phyloP scores from a whole-genome alignment of 768 basidiomycete genomes.

The Phaffia tasmanica region DNA sequence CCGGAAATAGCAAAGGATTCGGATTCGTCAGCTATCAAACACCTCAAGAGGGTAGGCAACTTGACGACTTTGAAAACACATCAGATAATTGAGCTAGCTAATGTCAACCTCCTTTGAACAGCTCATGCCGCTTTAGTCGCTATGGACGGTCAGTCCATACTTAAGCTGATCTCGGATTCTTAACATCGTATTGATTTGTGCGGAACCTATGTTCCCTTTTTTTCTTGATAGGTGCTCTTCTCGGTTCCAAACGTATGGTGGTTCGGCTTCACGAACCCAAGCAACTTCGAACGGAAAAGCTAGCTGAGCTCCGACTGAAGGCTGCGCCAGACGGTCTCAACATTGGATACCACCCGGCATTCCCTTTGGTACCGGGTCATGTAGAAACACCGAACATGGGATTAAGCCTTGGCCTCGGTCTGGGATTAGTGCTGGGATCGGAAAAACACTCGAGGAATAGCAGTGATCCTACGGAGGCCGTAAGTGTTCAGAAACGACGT shows the following conservation, averaged over 20 bases:
- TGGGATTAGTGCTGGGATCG: too few relatives aligned
- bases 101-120: slow-evolving; percentile 33
- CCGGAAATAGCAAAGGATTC: slow-evolving; percentile 69
- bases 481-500: too few relatives aligned
- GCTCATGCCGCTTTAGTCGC: slow-evolving; percentile 61
- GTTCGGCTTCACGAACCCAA: slow-evolving; percentile 86
- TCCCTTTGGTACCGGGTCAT: too few relatives aligned
- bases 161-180: background rate
- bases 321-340: too few relatives aligned
- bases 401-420: too few relatives aligned
- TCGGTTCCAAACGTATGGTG: slow-evolving; percentile 67
- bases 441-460: too few relatives aligned
- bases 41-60: slow-evolving; percentile 56
- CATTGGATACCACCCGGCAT: too few relatives aligned
- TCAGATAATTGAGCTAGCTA: background rate
- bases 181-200: too few relatives aligned
- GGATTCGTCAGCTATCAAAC: slow-evolving; percentile 82
- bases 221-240: slow-evolving; percentile 29
- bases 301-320: slow-evolving; percentile 47
- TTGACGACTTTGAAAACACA: background rate
- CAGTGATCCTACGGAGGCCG: too few relatives aligned
- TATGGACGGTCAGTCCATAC: slow-evolving; percentile 56
- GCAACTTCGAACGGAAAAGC: slow-evolving; percentile 76
- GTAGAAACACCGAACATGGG: too few relatives aligned
- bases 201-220: background rate